Percentiles rank a stretch among this genome's conserved stretches.
Evolutionary conservation across 441 rosid species (phyloP).

Genomic region (Gossypium aridum): DNA sequence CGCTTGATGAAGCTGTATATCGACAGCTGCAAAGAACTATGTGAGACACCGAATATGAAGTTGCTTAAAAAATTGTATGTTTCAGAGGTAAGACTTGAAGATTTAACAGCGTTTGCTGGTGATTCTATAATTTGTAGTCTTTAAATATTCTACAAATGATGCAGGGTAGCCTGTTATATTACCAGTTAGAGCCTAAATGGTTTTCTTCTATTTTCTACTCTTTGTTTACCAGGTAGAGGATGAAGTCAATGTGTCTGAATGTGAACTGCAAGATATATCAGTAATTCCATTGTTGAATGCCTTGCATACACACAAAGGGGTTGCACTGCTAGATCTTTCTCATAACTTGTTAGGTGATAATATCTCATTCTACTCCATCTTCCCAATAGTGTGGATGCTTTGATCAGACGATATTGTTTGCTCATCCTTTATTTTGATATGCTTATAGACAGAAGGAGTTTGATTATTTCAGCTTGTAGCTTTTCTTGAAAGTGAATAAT

Average conservation of each 20-base stretch:
- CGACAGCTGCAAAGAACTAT: constrained; percentile 64
- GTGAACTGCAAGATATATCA: constrained; percentile 91
- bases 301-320: constrained; percentile 55
- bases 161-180: constrained; percentile 6
- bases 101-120: constrained; percentile 1
- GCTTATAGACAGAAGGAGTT: not conserved
- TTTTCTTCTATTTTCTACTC: not conserved
- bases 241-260: constrained; percentile 74
- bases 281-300: constrained; percentile 73
- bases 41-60: constrained; percentile 73
- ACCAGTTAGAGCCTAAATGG: constrained; percentile 6
- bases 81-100: constrained; percentile 57
- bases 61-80: constrained; percentile 74
- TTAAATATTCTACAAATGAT: constrained; percentile 12
- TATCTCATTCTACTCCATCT: constrained; percentile 12
- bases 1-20: constrained; percentile 79
- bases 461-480: constrained; percentile 1
- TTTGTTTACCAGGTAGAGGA: constrained; percentile 69
- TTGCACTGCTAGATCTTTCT: constrained; percentile 77
- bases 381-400: not conserved
- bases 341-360: constrained; percentile 85
- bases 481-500: constrained; percentile 3
- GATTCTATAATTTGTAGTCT: constrained; percentile 2
- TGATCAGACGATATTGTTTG: not conserved
- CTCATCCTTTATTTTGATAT: not conserved